Evolutionary conservation across 495 filamentous ascomycete genomes (phyloP).

Genomic region (Penicillium turbatum): DNA sequence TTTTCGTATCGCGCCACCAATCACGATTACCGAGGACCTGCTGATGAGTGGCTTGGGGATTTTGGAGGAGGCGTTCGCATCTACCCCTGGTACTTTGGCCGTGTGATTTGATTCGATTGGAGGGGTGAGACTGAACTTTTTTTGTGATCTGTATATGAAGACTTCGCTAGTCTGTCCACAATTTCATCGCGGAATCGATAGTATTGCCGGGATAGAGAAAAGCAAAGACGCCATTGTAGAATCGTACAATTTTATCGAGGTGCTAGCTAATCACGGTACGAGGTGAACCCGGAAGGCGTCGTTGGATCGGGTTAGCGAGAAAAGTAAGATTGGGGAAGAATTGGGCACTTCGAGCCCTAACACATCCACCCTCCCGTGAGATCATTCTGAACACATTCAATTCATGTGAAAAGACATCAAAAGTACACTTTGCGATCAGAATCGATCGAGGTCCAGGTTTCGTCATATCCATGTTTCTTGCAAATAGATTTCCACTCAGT

Average conservation of each 20-base stretch:
- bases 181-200: too few relatives aligned
- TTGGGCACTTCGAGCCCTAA: background rate
- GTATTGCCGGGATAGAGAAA: too few relatives aligned
- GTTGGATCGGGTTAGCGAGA: background rate
- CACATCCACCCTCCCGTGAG: background rate
- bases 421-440: background rate
- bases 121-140: background rate
- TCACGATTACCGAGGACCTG: conserved; percentile 10
- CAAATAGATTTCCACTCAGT: background rate
- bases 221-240: too few relatives aligned
- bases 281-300: background rate
- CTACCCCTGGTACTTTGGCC: conserved; percentile 11
- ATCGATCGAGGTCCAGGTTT: background rate
- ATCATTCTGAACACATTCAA: background rate
- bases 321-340: background rate
- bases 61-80: conserved; percentile 12
- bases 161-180: too few relatives aligned
- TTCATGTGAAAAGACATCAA: background rate
- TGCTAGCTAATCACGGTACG: background rate
- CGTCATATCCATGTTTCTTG: background rate
- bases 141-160: too few relatives aligned
- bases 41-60: conserved; percentile 10
- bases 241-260: background rate
- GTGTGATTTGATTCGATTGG: background rate
- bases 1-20: conserved; percentile 15